Evolutionary conservation across 176 grass and related monocot species (phyloP).

Genomic region (Phragmites australis): DNA sequence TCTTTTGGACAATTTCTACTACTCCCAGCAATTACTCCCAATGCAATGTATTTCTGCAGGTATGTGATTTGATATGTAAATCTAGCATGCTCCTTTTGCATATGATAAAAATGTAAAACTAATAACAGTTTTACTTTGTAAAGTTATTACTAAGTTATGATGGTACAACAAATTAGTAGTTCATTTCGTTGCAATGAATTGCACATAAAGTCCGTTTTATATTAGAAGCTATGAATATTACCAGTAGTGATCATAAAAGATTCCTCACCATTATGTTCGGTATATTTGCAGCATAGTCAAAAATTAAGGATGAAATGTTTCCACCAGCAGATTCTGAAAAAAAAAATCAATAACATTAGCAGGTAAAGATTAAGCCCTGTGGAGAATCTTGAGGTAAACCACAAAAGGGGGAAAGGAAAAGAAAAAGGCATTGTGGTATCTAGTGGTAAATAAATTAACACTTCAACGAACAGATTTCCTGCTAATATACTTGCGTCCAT

Average conservation of each 20-base stretch:
- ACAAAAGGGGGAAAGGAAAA: slow-evolving; percentile 4
- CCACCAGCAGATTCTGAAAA: slow-evolving; percentile 51
- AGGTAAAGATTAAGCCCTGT: slow-evolving; percentile 40
- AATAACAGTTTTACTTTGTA: slow-evolving; percentile 8
- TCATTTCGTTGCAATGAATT: not conserved
- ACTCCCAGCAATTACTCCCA: not conserved
- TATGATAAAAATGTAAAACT: not conserved
- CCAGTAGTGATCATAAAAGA: slow-evolving; percentile 42
- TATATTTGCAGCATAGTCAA: slow-evolving; percentile 58
- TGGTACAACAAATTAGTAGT: slow-evolving; percentile 23
- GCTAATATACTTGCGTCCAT: not conserved
- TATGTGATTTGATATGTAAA: not conserved
- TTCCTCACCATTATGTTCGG: slow-evolving; percentile 71
- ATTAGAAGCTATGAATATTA: slow-evolving; percentile 47
- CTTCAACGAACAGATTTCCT: slow-evolving; percentile 2
- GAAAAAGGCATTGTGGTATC: not conserved
- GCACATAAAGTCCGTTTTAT: slow-evolving; percentile 24
- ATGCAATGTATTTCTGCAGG: not conserved
- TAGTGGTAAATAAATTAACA: slow-evolving; percentile 18
- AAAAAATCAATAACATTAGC: slow-evolving; percentile 36
- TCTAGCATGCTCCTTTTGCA: not conserved
- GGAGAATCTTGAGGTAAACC: not conserved
- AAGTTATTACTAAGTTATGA: slow-evolving; percentile 28
- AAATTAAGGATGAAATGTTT: slow-evolving; percentile 65
- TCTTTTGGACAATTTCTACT: slow-evolving; percentile 8